A percentile compares a stretch with the other conserved stretches of the same genome.
phyloP scores from a whole-genome alignment of 345 rosid species.

The Eucalyptus virginea region DNA sequence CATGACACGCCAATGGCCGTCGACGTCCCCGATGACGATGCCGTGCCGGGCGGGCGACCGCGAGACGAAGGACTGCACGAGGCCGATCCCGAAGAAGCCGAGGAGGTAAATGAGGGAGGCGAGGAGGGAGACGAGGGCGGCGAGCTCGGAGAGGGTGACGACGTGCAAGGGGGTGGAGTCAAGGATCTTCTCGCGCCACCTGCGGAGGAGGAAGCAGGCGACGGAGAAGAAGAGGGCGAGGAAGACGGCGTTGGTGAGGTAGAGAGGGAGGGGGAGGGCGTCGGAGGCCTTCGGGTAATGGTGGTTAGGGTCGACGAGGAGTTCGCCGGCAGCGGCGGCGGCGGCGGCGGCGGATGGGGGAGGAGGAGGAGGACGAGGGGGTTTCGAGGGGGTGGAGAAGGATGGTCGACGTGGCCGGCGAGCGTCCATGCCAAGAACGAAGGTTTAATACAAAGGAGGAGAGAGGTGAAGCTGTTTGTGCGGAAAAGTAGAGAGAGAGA shows the following conservation, averaged over 20 bases:
- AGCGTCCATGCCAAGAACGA: not conserved
- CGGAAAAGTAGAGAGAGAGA: not conserved
- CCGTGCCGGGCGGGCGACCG: conserved; percentile 4
- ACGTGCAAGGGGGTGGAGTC: conserved; percentile 66
- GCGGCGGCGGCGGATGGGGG: not conserved
- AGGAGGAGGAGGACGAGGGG: not conserved
- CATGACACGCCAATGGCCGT: conserved; percentile 27
- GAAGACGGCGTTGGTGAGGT: conserved; percentile 31
- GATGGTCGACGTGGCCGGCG: not conserved
- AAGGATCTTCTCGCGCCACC: conserved; percentile 39
- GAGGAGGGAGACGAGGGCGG: conserved; percentile 23
- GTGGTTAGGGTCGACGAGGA: not conserved
- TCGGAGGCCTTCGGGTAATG: conserved; percentile 18
- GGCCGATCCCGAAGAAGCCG: conserved; percentile 76
- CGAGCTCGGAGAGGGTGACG: conserved; percentile 25
- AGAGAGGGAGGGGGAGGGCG: conserved; percentile 30
- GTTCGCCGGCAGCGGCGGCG: conserved; percentile 6
- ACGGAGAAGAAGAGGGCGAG: conserved; percentile 35
- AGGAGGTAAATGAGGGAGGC: conserved; percentile 70
- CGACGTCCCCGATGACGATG: conserved; percentile 1
- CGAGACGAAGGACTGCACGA: conserved; percentile 60
- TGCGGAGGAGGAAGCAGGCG: conserved; percentile 37
- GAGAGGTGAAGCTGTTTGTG: not conserved
- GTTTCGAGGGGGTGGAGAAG: not conserved
- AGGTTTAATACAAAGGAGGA: not conserved